Evolutionary conservation across 495 filamentous ascomycete species (phyloP).

Genomic region (Thermochaetoides thermophila): DNA sequence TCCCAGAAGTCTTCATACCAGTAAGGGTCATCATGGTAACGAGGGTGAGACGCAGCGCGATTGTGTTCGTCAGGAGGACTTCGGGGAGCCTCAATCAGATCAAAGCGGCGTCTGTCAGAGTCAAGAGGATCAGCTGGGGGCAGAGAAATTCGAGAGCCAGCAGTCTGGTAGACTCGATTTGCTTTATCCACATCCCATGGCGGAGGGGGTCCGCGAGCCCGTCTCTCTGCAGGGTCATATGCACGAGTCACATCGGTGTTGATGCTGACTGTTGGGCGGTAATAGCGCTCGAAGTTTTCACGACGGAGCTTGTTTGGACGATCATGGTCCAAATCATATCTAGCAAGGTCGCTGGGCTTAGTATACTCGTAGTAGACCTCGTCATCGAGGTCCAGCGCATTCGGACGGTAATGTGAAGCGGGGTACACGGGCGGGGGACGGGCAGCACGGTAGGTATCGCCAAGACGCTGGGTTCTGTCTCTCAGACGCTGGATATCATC

Average conservation of each 20-base stretch:
- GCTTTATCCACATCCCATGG: slow-evolving; percentile 49
- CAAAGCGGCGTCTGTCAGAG: slow-evolving; percentile 20
- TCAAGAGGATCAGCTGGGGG: slow-evolving; percentile 22
- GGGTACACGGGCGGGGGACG: slow-evolving; percentile 22
- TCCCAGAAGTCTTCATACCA: slow-evolving; percentile 26
- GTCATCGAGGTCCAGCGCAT: slow-evolving; percentile 40
- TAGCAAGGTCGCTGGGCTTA: slow-evolving; percentile 50
- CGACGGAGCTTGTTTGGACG: slow-evolving; percentile 28
- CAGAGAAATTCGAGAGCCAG: slow-evolving; percentile 28
- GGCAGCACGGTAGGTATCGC: slow-evolving; percentile 24
- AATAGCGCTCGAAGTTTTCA: slow-evolving; percentile 39
- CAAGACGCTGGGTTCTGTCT: slow-evolving; percentile 22
- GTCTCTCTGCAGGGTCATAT: slow-evolving; percentile 18
- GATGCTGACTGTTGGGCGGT: slow-evolving; percentile 50
- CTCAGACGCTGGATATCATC: slow-evolving; percentile 30
- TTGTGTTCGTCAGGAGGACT: slow-evolving; percentile 21
- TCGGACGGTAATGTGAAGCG: slow-evolving; percentile 13
- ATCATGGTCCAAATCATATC: slow-evolving; percentile 44
- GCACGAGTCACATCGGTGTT: slow-evolving; percentile 40
- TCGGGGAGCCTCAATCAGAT: slow-evolving; percentile 15
- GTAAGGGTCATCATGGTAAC: slow-evolving; percentile 30
- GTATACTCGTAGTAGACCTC: slow-evolving; percentile 61
- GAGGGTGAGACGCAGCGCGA: slow-evolving; percentile 10
- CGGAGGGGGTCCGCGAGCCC: slow-evolving; percentile 44
- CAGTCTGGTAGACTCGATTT: slow-evolving; percentile 30